Evolutionary conservation across 2,329 filamentous ascomycete genomes (phyloP), one percentile per base, ranked within the genome.

Genomic region (Fusarium tricinctum): DNA sequence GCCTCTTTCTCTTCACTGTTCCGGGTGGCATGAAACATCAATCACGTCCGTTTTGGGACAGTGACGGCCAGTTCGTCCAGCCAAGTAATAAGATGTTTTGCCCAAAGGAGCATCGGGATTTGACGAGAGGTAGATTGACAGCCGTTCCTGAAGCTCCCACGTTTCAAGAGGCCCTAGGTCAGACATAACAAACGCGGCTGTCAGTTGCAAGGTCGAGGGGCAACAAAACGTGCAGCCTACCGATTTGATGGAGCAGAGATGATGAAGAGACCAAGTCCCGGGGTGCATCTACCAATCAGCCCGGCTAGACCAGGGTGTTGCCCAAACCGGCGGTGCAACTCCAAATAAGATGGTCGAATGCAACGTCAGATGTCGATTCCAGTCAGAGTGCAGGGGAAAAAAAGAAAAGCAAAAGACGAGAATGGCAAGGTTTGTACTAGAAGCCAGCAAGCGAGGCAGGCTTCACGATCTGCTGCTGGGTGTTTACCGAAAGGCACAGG

Each of bases 241-340:
- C 72, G 71, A 74, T 74, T 74, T 74, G 72, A 71, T 59, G 56
- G 59, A 65, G 42, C n/a, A 65, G 62, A 74, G 58, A 71, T 71
- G 63, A 72, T 64, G 71, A 71, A 66, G 58, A 66, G 59, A 52
- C 57, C 42, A 58, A 43, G 62, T 64, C 60, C 72, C 50, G 59
- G 71, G 65, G 69, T 72, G 53, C 66, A 67, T 71, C 72, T 70
- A 46, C 72, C 72, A 74, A 74, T 74, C 72, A 74, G 65, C 61
- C 61, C 22, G 17, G 58, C 44, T 48, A 55, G 65, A 63, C 68
- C 33, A 40, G 71, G 69, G 59, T 44, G 38, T 57, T 59, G 63
- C 45, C 68, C 69, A 74, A 68, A 74, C 70, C 33, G 59, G 55
- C 35, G 58, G 66, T 57, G 66, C 68, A 60, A 66, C 57, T 63